Evolutionary conservation across 2,329 filamentous ascomycete species (phyloP).

Genomic region (Stagonosporopsis tanaceti): DNA sequence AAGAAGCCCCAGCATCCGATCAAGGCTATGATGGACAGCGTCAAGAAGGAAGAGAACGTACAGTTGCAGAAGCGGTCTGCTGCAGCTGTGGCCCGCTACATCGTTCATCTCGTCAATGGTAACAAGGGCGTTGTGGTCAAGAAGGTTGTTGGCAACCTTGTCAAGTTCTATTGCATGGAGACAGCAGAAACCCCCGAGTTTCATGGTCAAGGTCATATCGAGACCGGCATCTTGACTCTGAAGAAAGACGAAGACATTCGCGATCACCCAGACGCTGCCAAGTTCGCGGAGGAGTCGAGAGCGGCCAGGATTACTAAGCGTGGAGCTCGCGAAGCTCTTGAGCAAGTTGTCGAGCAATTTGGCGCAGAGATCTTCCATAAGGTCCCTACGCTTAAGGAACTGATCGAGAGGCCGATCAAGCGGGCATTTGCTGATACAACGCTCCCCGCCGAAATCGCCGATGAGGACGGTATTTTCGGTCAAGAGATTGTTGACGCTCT

Average conservation of each 20-base stretch:
- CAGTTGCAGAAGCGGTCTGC: constrained; percentile 89
- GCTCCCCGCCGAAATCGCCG: constrained; percentile 75
- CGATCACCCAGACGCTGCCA: constrained; percentile 88
- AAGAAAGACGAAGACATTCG: constrained; percentile 96
- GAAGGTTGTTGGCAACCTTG: constrained; percentile 93
- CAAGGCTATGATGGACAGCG: constrained; percentile 97
- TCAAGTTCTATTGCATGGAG: constrained; percentile 98
- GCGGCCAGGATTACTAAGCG: constrained; percentile 89
- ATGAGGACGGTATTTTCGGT: constrained; percentile 78
- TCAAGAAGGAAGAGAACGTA: constrained; percentile 92
- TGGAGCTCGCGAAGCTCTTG: constrained; percentile 91
- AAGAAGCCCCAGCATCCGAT: constrained; percentile 95
- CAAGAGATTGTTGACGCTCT: constrained; percentile 94
- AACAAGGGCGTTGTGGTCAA: constrained; percentile 87
- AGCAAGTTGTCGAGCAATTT: constrained; percentile 83
- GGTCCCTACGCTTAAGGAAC: constrained; percentile 79
- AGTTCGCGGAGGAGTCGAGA: constrained; percentile 88
- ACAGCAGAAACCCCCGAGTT: constrained; percentile 98
- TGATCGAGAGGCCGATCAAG: constrained; percentile 83
- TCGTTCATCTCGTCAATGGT: constrained; percentile 83
- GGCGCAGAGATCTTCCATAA: constrained; percentile 79
- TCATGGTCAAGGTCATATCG: constrained; percentile 78
- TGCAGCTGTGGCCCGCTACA: constrained; percentile 80
- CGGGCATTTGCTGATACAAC: constrained; percentile 73
- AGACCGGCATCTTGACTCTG: constrained; percentile 85